A percentile compares a stretch with the other conserved stretches of the same genome.
phyloP scores from a whole-genome alignment of 306 rosid genomes.

The Cicer chorassanicum region DNA sequence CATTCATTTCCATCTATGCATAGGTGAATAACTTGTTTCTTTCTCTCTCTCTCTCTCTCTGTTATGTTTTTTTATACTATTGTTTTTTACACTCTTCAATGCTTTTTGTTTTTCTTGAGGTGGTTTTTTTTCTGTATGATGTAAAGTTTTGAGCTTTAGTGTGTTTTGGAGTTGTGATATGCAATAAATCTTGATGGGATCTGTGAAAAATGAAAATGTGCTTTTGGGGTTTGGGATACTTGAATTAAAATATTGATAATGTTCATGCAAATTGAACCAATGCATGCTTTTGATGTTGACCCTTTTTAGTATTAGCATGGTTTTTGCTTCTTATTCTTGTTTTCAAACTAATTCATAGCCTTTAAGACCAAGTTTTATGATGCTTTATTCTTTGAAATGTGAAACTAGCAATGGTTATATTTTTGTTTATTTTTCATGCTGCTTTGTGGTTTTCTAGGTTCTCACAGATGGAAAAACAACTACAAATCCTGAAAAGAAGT shows the following conservation, averaged over 20 bases:
- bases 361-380: slow-evolving; percentile 34
- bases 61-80: background rate
- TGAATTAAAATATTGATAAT: slow-evolving; percentile 45
- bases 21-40: slow-evolving; percentile 16
- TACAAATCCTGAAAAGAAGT: slow-evolving; percentile 44
- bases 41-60: background rate
- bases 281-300: slow-evolving; percentile 42
- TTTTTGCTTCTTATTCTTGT: slow-evolving; percentile 47
- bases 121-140: background rate
- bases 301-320: slow-evolving; percentile 34
- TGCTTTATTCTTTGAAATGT: slow-evolving; percentile 42
- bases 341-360: slow-evolving; percentile 33
- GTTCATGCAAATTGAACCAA: slow-evolving; percentile 56
- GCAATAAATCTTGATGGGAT: slow-evolving; percentile 52
- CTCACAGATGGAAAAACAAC: slow-evolving; percentile 18
- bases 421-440: slow-evolving; percentile 28
- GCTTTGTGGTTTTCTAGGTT: slow-evolving; percentile 36
- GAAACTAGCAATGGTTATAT: slow-evolving; percentile 41
- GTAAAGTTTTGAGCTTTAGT: slow-evolving; percentile 38
- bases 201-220: slow-evolving; percentile 43
- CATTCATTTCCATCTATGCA: slow-evolving; percentile 35
- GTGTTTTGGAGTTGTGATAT: slow-evolving; percentile 37
- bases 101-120: slow-evolving; percentile 46
- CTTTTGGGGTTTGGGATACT: slow-evolving; percentile 59
- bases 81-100: background rate